A percentile compares a stretch with the other conserved stretches of the same genome.
Conservation (phyloP, 164 flowering plant genomes). For the Annona cherimola region DNA sequence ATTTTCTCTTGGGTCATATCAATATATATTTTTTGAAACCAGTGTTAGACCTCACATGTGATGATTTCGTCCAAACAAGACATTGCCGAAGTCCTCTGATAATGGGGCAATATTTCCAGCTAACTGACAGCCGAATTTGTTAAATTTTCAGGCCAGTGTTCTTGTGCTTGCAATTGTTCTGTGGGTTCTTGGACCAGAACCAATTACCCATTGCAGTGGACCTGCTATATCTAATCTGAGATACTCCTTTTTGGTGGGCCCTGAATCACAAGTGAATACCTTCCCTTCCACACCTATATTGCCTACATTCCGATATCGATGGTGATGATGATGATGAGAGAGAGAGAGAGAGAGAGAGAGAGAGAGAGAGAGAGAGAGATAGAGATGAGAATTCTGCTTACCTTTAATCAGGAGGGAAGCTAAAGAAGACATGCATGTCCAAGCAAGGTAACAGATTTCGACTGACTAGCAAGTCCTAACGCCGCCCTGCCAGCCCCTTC, state of each 20-base stretch:
- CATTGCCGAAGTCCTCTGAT: background rate
- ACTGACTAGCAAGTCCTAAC: background rate
- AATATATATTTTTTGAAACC: too few relatives aligned
- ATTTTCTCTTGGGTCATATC: background rate
- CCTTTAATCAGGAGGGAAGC: background rate
- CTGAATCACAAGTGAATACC: conserved; percentile 10
- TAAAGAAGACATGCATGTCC: background rate
- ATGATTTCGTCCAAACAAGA: background rate
- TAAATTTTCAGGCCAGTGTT: conserved; percentile 27
- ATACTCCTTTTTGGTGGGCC: conserved; percentile 34
- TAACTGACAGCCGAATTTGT: background rate
- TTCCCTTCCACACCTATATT: background rate
- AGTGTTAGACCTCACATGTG: background rate
- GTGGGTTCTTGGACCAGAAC: conserved; percentile 30
- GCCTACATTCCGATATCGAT: background rate
- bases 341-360: background rate
- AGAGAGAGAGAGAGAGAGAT: background rate
- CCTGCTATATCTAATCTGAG: conserved; percentile 4
- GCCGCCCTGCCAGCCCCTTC: background rate
- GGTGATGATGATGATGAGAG: background rate
- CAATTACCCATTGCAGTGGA: conserved; percentile 6
- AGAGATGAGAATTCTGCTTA: background rate
- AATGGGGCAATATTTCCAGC: background rate
- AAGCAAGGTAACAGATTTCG: background rate
- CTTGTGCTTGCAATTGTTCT: conserved; percentile 25